A percentile compares a stretch with the other conserved stretches of the same genome.
phyloP scores from a whole-genome alignment of 192 early-diverging fungal species.

The Gamsiella multidivaricata region DNA sequence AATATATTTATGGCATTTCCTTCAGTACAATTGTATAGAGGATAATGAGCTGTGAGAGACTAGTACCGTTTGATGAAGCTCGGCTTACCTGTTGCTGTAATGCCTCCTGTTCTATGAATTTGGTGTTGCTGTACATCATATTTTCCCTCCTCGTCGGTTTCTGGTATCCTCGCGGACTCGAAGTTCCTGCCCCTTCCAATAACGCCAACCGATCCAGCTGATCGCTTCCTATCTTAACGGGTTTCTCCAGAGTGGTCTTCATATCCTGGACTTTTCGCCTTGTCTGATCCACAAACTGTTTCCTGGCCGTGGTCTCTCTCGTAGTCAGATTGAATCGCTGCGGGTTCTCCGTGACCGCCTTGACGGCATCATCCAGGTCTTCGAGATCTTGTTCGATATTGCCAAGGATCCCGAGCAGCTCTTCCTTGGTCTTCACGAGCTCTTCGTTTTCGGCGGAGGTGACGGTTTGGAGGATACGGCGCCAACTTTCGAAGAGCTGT shows the following conservation, averaged over 20 bases:
- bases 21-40: no score
- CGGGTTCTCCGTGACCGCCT: constrained; percentile 55
- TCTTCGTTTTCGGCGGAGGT: constrained; percentile 65
- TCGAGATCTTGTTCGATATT: constrained; percentile 63
- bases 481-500: constrained; percentile 62
- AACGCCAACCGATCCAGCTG: constrained; percentile 41
- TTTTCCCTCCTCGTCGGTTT: constrained; percentile 43
- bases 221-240: constrained; percentile 42
- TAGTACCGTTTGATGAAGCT: background rate
- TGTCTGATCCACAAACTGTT: constrained; percentile 51
- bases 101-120: constrained; percentile 52
- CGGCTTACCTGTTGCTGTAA: constrained; percentile 26
- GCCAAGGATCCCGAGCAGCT: constrained; percentile 51
- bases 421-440: constrained; percentile 64
- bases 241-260: constrained; percentile 42
- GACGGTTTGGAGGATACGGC: constrained; percentile 66
- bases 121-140: constrained; percentile 53
- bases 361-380: constrained; percentile 65
- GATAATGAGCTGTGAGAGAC: no score
- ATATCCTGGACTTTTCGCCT: constrained; percentile 49
- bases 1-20: no score
- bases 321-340: constrained; percentile 55
- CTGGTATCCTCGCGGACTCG: constrained; percentile 47
- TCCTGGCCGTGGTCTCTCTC: constrained; percentile 51
- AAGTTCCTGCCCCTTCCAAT: constrained; percentile 33